These are phyloP conservation scores for Mimosa pudica DNA, from an alignment of 306 rosid genomes.

Conservation along the genomic window DNA sequence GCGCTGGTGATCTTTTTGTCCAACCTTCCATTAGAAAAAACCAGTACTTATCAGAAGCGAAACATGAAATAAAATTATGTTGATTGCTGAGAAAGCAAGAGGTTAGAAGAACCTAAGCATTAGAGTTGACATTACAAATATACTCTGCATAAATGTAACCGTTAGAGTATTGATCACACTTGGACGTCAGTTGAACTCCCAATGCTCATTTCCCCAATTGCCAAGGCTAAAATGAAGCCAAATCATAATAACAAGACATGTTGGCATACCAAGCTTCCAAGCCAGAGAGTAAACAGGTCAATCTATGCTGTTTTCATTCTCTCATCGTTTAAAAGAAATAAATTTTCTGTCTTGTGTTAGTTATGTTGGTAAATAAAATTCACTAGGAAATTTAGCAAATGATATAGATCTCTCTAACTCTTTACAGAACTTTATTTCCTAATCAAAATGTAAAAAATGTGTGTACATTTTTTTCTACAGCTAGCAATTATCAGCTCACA, in stretches of 20 bases:
- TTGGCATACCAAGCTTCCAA: constrained; percentile 6
- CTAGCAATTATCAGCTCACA: not conserved
- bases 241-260: constrained; percentile 10
- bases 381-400: not conserved
- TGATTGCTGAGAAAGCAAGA: constrained; percentile 4
- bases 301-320: not conserved
- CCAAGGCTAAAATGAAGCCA: not conserved
- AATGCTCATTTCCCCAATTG: not conserved
- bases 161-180: constrained; percentile 13
- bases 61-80: constrained; percentile 9
- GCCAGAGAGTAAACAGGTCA: not conserved
- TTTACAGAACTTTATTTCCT: not conserved
- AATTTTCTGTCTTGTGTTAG: not conserved
- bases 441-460: not conserved
- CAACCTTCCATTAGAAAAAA: constrained; percentile 64
- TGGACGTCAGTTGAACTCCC: not conserved
- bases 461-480: not conserved
- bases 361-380: not conserved
- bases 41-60: not conserved
- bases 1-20: constrained; percentile 89
- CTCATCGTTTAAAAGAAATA: not conserved
- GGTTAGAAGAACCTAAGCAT: not conserved
- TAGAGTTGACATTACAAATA: constrained; percentile 16
- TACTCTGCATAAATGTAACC: constrained; percentile 2
- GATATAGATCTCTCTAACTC: not conserved